Percentiles rank a stretch among this genome's conserved stretches.
Conservation (phyloP, 1,139 yeast species). For the Lodderomyces beijingensis region DNA sequence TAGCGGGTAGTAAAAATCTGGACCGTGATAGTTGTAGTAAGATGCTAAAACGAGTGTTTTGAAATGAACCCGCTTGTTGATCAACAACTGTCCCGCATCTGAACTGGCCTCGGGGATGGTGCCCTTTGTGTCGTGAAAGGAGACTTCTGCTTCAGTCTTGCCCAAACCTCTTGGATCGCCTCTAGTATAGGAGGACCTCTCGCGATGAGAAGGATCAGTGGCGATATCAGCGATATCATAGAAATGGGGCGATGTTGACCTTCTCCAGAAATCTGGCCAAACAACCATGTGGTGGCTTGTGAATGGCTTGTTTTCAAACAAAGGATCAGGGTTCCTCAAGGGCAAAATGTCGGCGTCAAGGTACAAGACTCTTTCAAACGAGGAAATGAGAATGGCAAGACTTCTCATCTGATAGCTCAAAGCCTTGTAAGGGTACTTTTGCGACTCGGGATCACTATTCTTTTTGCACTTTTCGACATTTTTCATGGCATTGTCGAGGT, state of each 20-base stretch:
- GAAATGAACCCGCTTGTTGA: slow-evolving; percentile 49
- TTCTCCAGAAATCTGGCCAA: slow-evolving; percentile 42
- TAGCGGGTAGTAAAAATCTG: slow-evolving; percentile 48
- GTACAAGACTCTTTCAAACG: slow-evolving; percentile 30
- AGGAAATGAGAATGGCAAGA: slow-evolving; percentile 30
- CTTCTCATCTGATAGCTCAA: slow-evolving; percentile 31
- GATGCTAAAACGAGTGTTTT: slow-evolving; percentile 47
- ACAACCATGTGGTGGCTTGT: slow-evolving; percentile 23
- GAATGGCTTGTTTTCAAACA: slow-evolving; percentile 31
- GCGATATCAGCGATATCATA: slow-evolving; percentile 28
- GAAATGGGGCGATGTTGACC: slow-evolving; percentile 33
- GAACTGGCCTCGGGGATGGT: slow-evolving; percentile 57
- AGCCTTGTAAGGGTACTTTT: slow-evolving; percentile 13
- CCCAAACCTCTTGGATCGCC: slow-evolving; percentile 24
- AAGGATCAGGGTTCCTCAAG: slow-evolving; percentile 28
- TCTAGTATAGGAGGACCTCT: slow-evolving; percentile 24
- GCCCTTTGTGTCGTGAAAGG: slow-evolving; percentile 50
- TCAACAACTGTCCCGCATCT: slow-evolving; percentile 56
- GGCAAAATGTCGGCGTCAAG: slow-evolving; percentile 37
- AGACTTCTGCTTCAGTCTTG: slow-evolving; percentile 12
- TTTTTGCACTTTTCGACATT: background rate
- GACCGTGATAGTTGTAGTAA: slow-evolving; percentile 55
- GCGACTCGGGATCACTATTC: slow-evolving; percentile 1
- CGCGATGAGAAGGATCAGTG: slow-evolving; percentile 16
- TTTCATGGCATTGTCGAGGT: slow-evolving; percentile 5